phyloP scores from a whole-genome alignment of 768 basidiomycete species.

The Amanita rubescens region DNA sequence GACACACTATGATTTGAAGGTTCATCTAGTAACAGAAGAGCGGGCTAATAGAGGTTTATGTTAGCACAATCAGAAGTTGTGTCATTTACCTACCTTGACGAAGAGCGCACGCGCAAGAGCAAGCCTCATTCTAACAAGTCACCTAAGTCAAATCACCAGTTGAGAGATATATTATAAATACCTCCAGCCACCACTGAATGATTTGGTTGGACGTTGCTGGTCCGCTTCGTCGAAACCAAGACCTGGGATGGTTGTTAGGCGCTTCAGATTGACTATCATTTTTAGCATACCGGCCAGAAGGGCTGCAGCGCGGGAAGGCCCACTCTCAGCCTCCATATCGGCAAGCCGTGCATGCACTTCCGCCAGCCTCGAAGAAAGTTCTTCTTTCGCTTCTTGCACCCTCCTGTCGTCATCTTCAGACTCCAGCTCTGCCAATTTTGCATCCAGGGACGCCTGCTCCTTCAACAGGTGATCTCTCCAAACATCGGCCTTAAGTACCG shows the following conservation, averaged over 20 bases:
- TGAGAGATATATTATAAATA: slow-evolving; percentile 20
- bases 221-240: slow-evolving; percentile 89
- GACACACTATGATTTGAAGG: slow-evolving; percentile 91
- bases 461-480: slow-evolving; percentile 91
- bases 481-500: slow-evolving; percentile 98
- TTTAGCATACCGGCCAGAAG: slow-evolving; percentile 64
- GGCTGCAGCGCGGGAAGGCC: slow-evolving; percentile 87
- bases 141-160: neutral
- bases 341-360: slow-evolving; percentile 87
- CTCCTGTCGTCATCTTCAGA: slow-evolving; percentile 68
- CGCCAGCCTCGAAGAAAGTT: slow-evolving; percentile 68
- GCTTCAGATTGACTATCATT: neutral
- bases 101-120: slow-evolving; percentile 94
- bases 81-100: slow-evolving; percentile 58
- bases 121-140: slow-evolving; percentile 72
- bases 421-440: slow-evolving; percentile 65
- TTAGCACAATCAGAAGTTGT: neutral
- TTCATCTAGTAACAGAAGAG: slow-evolving; percentile 79
- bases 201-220: slow-evolving; percentile 73
- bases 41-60: neutral
- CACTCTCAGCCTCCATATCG: slow-evolving; percentile 99
- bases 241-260: slow-evolving; percentile 33
- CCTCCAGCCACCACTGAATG: slow-evolving; percentile 97
- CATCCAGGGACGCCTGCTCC: slow-evolving; percentile 75
- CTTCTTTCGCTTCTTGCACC: slow-evolving; percentile 81